Percentiles rank a stretch among this genome's conserved stretches.
phyloP scores from a whole-genome alignment of 768 basidiomycete species.

The Boletus reticuloceps region DNA sequence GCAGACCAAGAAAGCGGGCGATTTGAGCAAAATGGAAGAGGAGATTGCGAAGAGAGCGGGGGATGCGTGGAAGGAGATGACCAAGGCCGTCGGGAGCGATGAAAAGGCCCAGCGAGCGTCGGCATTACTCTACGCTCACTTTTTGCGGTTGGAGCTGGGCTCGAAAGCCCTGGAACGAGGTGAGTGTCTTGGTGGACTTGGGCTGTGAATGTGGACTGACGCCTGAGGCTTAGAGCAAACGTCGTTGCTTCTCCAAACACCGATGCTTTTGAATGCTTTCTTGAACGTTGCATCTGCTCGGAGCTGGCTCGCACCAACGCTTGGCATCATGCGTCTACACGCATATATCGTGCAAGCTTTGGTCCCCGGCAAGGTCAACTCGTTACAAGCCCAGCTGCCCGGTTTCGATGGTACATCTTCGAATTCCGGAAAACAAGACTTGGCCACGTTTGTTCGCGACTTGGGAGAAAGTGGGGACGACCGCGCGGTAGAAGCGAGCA shows the following conservation, averaged over 20 bases:
- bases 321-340: constrained; percentile 79
- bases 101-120: constrained; percentile 50
- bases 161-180: constrained; percentile 59
- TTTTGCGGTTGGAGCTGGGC: constrained; percentile 62
- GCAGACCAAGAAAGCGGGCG: constrained; percentile 30
- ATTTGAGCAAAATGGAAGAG: constrained; percentile 50
- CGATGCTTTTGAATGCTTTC: constrained; percentile 72
- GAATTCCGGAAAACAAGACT: constrained; percentile 21
- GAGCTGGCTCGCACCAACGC: constrained; percentile 82
- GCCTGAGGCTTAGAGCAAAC: constrained; percentile 59
- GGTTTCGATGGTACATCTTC: constrained; percentile 49
- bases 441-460: constrained; percentile 14
- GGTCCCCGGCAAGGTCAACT: constrained; percentile 46
- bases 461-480: constrained; percentile 17
- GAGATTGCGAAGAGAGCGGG: constrained; percentile 48
- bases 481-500: constrained; percentile 35
- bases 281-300: constrained; percentile 81
- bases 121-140: constrained; percentile 79
- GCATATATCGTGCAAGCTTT: constrained; percentile 84
- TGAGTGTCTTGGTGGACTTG: constrained; percentile 34
- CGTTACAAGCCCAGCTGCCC: constrained; percentile 74
- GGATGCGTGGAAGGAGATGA: constrained; percentile 53
- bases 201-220: background rate
- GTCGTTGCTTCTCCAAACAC: constrained; percentile 66
- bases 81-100: constrained; percentile 37